Conservation (phyloP, 768 basidiomycete genomes). For the Basidioascus undulatus region DNA sequence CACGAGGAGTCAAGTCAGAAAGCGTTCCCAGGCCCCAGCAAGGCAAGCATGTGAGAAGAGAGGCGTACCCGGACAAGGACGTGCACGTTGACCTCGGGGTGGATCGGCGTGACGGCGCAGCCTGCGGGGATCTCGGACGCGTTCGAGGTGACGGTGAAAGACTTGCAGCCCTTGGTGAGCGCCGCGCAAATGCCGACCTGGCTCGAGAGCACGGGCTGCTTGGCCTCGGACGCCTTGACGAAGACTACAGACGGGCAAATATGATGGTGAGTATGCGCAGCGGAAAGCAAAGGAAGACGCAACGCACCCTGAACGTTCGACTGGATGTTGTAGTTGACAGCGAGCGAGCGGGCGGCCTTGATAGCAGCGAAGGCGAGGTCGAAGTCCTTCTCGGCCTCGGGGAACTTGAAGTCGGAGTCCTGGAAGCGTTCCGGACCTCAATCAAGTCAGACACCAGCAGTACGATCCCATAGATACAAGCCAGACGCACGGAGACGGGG, state of each 20-base stretch:
- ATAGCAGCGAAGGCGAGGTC: conserved; percentile 60
- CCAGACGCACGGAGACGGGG: conserved; percentile 43
- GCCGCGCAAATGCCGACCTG: conserved; percentile 53
- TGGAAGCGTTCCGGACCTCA: conserved; percentile 15
- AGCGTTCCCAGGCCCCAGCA: not conserved
- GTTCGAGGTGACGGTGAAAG: conserved; percentile 38
- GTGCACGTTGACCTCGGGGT: conserved; percentile 46
- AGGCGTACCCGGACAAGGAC: conserved; percentile 55
- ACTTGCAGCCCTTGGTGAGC: conserved; percentile 71
- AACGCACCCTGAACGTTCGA: conserved; percentile 51
- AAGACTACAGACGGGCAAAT: conserved; percentile 29
- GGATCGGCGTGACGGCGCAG: conserved; percentile 63
- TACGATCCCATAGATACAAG: not conserved
- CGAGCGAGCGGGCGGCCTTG: conserved; percentile 56
- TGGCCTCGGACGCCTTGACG: conserved; percentile 39
- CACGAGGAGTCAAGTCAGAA: not conserved
- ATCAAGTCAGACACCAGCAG: not conserved
- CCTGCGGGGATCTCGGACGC: conserved; percentile 54
- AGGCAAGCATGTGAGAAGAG: not conserved
- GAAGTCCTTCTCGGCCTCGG: conserved; percentile 58
- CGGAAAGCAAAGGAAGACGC: not conserved
- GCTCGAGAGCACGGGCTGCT: conserved; percentile 43
- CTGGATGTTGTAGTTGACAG: conserved; percentile 72
- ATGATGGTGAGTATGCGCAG: not conserved
- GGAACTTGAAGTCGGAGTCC: conserved; percentile 30